Evolutionary conservation across 1,284 basidiomycete genomes (phyloP), one percentile per base, ranked within the genome.

Genomic region (Fomes fomentarius): DNA sequence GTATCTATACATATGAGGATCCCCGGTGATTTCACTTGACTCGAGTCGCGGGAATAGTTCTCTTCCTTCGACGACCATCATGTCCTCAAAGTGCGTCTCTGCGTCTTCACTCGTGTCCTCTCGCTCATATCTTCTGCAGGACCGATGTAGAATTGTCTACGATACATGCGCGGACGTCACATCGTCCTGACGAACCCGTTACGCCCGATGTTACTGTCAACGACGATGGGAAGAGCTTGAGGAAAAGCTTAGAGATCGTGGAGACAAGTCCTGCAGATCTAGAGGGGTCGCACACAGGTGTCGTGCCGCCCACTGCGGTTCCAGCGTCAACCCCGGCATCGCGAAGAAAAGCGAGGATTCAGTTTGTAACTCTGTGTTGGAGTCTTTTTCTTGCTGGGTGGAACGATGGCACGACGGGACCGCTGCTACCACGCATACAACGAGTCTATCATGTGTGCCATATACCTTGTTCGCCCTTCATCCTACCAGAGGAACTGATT

Each of bases 371-470:
- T 1, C 62, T 77, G n/a, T 77, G 74, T 58, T 77, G 68, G 63
- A 63, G 69, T 14, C 54, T 78, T 17, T 78, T 80, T 50, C 57
- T 84, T 7, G 71, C 74, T 1, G 85, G 85, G 4, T 86, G 83
- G 82, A 86, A 84, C 65, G 85, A 86, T 63, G 80, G 79, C 1
- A 77, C 78, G 6, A 81, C 79, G 17, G 84, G 84, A 0, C 83
- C 84, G 4, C 66, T 87, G 15, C 66, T 87, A 0, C 84, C 83
- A 4, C 73, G 74, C 2, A 79, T 87, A 22, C 83, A 84, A 61
- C 64, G 62, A 0, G 71, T 79, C 51, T 87, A 86, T 61, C 66
- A 77, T 57, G 79, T 80, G 66, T 34, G 69, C 21, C 24, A 10
- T 10, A n/a, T 10, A 3, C 19, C 22, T n/a, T n/a, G n/a, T n/a